Conservation (phyloP, 768 basidiomycete genomes). For the Rhodotorula toruloides region DNA sequence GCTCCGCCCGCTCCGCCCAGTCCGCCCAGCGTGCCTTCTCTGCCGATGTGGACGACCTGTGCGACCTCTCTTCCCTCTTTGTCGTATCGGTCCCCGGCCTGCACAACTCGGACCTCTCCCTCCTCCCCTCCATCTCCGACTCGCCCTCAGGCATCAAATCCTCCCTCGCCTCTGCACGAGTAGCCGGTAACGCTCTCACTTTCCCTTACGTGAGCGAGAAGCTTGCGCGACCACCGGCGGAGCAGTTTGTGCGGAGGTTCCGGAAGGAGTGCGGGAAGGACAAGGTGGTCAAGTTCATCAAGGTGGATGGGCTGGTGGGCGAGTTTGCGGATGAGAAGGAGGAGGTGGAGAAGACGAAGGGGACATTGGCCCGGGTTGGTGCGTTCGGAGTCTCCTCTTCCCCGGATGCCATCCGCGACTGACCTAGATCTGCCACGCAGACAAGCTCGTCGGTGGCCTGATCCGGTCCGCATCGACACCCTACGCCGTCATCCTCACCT, state of each 20-base stretch:
- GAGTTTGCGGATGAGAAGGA: background rate
- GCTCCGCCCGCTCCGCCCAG: background rate
- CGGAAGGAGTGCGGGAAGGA: conserved; percentile 4
- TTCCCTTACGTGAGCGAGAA: conserved; percentile 4
- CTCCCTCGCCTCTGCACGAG: background rate
- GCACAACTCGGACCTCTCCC: conserved; percentile 30
- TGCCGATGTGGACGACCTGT: conserved; percentile 1
- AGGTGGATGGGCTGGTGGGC: background rate
- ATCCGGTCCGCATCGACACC: background rate
- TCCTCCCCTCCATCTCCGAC: conserved; percentile 12
- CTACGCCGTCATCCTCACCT: conserved; percentile 25
- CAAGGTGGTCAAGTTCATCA: background rate
- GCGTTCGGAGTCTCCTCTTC: background rate
- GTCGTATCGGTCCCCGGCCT: conserved; percentile 26
- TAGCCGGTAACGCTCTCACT: background rate
- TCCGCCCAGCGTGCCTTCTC: background rate
- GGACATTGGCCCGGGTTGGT: conserved; percentile 6
- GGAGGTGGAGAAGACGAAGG: background rate
- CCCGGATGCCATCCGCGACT: background rate
- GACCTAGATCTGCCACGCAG: background rate
- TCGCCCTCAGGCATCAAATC: background rate
- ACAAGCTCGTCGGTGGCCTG: background rate
- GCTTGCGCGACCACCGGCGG: background rate
- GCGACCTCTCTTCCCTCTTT: conserved; percentile 20
- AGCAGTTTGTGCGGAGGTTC: conserved; percentile 6